These are phyloP conservation scores for Yarrowia sp. DNA, from an alignment of 805 yeast species.

Conservation along the genomic window DNA sequence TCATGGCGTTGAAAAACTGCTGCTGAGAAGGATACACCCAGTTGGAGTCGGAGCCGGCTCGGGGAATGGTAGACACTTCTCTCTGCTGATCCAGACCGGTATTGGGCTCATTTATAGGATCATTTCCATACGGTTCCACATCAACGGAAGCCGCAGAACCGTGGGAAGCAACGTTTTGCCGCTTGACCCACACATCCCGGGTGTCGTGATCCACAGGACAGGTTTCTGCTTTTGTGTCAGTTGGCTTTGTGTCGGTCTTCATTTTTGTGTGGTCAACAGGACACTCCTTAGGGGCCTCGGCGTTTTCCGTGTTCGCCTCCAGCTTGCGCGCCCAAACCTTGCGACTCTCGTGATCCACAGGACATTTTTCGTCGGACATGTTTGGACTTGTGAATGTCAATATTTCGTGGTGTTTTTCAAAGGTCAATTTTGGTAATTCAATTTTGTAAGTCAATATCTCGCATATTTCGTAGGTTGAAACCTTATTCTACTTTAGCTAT, in stretches of 20 bases:
- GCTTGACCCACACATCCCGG: constrained; percentile 54
- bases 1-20: constrained; percentile 93
- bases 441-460: too few relatives aligned
- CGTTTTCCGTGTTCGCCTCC: neutral
- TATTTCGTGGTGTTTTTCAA: too few relatives aligned
- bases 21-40: constrained; percentile 97
- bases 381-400: too few relatives aligned
- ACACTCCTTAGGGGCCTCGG: constrained; percentile 28
- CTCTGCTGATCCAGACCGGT: constrained; percentile 62
- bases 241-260: neutral
- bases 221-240: constrained; percentile 35
- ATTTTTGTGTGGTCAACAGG: constrained; percentile 25
- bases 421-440: too few relatives aligned
- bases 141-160: constrained; percentile 3
- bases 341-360: constrained; percentile 48
- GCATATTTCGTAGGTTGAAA: too few relatives aligned
- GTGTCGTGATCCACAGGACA: constrained; percentile 73
- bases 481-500: too few relatives aligned
- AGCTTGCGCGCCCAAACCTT: constrained; percentile 32
- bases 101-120: neutral
- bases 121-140: neutral
- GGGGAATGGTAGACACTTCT: constrained; percentile 76
- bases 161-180: constrained; percentile 28
- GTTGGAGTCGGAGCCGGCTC: constrained; percentile 60
- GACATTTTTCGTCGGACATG: constrained; percentile 40